Conservation (phyloP, 371 early-diverging fungal genomes). For the Mortierella polycephala region DNA sequence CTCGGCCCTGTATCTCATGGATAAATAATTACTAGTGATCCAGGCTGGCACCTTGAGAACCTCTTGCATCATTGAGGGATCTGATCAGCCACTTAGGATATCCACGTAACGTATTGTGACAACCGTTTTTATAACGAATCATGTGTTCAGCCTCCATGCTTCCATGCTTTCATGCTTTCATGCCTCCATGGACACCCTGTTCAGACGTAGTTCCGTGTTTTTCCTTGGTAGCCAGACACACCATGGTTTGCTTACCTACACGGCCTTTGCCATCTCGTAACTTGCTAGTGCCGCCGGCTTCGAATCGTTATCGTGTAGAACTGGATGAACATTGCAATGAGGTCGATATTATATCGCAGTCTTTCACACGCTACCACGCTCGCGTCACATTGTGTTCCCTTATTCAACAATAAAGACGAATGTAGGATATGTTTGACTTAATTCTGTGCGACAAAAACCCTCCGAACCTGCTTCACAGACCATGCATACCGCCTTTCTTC, state of each 20-base stretch:
- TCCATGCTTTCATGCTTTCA: not conserved
- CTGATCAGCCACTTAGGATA: not conserved
- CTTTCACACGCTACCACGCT: too few relatives aligned
- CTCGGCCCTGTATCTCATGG: not conserved
- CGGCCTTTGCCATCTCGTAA: too few relatives aligned
- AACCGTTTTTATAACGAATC: not conserved
- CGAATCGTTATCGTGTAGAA: too few relatives aligned
- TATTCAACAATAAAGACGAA: not conserved
- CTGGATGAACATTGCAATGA: too few relatives aligned
- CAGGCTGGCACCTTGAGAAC: not conserved
- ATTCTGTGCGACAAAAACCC: not conserved
- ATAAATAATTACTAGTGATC: slow-evolving; percentile 7
- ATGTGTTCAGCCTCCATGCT: not conserved
- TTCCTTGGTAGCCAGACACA: not conserved
- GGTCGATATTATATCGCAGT: too few relatives aligned
- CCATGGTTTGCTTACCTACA: too few relatives aligned
- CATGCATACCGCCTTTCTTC: not conserved
- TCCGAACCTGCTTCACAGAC: not conserved
- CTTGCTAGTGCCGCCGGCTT: too few relatives aligned
- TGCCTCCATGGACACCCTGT: not conserved
- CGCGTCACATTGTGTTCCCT: not conserved
- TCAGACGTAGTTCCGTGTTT: not conserved
- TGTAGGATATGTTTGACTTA: not conserved
- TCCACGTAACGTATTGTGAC: not conserved
- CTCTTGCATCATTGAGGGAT: not conserved